phyloP scores from a whole-genome alignment of 2,329 filamentous ascomycete genomes.

The Pseudogymnoascus verrucosus region DNA sequence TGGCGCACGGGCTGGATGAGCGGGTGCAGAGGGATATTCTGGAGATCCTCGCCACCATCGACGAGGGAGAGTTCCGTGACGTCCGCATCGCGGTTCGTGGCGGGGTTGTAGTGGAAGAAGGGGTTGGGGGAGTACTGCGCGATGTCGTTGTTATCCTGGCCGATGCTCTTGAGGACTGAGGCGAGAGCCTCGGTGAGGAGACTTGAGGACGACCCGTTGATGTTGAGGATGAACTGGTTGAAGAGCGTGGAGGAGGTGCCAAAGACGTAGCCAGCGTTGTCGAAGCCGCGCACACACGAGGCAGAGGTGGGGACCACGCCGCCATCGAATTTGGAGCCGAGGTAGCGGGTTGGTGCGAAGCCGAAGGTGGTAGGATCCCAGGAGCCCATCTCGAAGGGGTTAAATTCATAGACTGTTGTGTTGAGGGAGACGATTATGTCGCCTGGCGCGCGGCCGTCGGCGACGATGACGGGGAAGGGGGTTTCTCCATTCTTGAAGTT shows the following conservation, averaged over 20 bases:
- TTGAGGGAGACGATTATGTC: conserved; percentile 58
- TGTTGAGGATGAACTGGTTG: conserved; percentile 63
- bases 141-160: conserved; percentile 59
- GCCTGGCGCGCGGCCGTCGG: conserved; percentile 57
- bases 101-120: conserved; percentile 58
- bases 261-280: conserved; percentile 77
- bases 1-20: conserved; percentile 64
- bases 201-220: conserved; percentile 44
- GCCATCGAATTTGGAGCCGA: conserved; percentile 63
- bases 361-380: conserved; percentile 66
- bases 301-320: conserved; percentile 49
- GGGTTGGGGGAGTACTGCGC: conserved; percentile 69
- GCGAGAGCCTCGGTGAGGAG: conserved; percentile 44
- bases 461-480: conserved; percentile 67
- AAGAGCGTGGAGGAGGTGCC: conserved; percentile 81
- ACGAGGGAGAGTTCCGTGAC: conserved; percentile 57
- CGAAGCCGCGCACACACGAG: conserved; percentile 68
- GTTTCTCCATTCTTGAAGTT: conserved; percentile 55
- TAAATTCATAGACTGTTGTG: conserved; percentile 69
- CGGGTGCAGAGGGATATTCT: conserved; percentile 74
- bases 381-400: conserved; percentile 70
- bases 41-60: conserved; percentile 68
- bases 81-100: conserved; percentile 48
- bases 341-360: conserved; percentile 61
- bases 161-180: conserved; percentile 46